phyloP scores from a whole-genome alignment of 768 basidiomycete species.

The Leucocoprinus birnbaumii region DNA sequence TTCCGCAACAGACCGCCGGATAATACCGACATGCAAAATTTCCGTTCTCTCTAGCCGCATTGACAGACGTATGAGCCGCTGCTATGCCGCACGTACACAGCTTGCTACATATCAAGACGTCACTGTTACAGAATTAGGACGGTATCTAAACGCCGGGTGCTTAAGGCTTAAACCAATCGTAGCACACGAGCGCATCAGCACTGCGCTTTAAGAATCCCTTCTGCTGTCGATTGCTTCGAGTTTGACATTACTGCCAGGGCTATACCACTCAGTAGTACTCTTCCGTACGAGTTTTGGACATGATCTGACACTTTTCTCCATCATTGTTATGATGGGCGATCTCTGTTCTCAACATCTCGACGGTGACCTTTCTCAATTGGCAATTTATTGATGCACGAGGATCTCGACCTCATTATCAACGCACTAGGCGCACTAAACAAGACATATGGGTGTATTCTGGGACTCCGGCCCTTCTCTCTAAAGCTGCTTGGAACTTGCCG shows the following conservation, averaged over 20 bases:
- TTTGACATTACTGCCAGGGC: neutral
- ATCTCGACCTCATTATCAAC: constrained; percentile 8
- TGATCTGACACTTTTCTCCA: neutral
- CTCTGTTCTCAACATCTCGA: neutral
- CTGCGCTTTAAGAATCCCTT: neutral
- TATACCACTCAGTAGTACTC: neutral
- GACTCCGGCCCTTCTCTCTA: neutral
- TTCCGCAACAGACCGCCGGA: neutral
- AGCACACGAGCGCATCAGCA: too few relatives aligned
- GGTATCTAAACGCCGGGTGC: neutral
- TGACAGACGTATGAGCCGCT: neutral
- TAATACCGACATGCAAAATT: too few relatives aligned
- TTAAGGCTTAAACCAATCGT: neutral
- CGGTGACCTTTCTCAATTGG: constrained; percentile 1
- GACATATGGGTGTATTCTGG: constrained; percentile 7
- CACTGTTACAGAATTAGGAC: neutral
- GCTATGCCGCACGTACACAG: too few relatives aligned
- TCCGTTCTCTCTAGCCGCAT: neutral
- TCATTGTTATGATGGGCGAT: too few relatives aligned
- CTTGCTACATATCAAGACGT: too few relatives aligned
- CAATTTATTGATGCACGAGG: constrained; percentile 3
- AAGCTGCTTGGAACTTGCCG: constrained; percentile 5
- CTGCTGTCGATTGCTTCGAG: neutral
- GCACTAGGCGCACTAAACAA: neutral
- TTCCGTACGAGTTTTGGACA: neutral